Evolutionary conservation across 768 basidiomycete genomes (phyloP).

Genomic region (Lentinula lateritia): DNA sequence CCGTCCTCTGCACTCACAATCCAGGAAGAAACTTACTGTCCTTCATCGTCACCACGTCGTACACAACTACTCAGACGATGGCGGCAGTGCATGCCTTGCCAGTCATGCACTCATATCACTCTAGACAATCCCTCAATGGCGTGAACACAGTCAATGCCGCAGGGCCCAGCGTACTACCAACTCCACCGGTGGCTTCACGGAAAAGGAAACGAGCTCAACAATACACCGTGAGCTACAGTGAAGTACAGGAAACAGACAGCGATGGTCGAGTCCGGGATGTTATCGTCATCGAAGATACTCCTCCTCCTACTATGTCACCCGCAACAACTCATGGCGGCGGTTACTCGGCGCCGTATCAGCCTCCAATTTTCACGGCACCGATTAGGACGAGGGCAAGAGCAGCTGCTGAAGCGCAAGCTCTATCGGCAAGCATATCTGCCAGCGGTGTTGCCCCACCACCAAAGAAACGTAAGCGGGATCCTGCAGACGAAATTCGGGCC

Average conservation of each 20-base stretch:
- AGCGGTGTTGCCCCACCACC: conserved; percentile 61
- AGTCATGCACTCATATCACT: conserved; percentile 49
- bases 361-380: conserved; percentile 67
- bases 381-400: conserved; percentile 82
- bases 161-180: conserved; percentile 63
- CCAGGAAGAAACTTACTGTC: background rate
- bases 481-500: conserved; percentile 67
- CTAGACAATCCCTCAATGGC: conserved; percentile 52
- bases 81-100: conserved; percentile 68
- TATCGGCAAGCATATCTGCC: conserved; percentile 65
- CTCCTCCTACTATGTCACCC: conserved; percentile 76
- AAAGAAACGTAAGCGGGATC: conserved; percentile 84
- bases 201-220: conserved; percentile 82
- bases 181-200: conserved; percentile 67
- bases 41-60: conserved; percentile 24
- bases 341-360: conserved; percentile 78
- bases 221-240: conserved; percentile 80
- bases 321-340: conserved; percentile 66
- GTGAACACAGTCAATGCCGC: conserved; percentile 31
- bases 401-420: conserved; percentile 78
- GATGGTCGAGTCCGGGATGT: conserved; percentile 76
- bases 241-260: conserved; percentile 81
- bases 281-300: conserved; percentile 91
- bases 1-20: background rate
- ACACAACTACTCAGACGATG: conserved; percentile 51